Evolutionary conservation across 331 rosid species (phyloP), one percentile per base, ranked within the genome.

Genomic region (Malus hybrid): DNA sequence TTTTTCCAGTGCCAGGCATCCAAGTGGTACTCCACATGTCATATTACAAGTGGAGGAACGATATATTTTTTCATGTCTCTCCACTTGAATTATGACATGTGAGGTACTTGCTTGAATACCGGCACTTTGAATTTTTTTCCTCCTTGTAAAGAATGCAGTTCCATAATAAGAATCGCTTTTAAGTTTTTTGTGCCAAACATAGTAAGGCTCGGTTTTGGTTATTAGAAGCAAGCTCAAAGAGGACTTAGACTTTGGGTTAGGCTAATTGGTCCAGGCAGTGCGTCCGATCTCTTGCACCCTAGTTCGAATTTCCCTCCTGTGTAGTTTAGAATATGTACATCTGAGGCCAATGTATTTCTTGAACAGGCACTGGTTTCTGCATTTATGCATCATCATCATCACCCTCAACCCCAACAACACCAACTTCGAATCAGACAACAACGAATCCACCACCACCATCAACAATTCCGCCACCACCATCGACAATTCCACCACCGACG

Each of bases 351-450:
- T 0, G 10, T 10, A 73, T 22, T 68, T 65, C 46, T 82, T 63
- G 7, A 66, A 50, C 82, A 95, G 99, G 96, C 76, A 50, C 84
- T 10, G 98, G 99, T 63, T 84, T 98, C 46, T 95, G 99, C 84
- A 44, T 82, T 69, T 95, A 75, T 65, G 73, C 84, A 76, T 81
- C 89, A 70, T 85, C 95, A 4, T 82, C 90, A 3, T 73, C 91
- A 42, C 10, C 48, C 14, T 42, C 48, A 42, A 42, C 48, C 48
- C 48, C 48, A 73, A 10, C 78, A 34, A 11, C 82, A 48, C 66
- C 85, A 30, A 39, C 81, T 29, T 76, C 84, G 13, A 63, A 60
- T 0, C 61, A 69, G 2, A 12, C 68, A 62, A 3, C 77, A 46
- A 63, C 82, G 36, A 55, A 68, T 63, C 76, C 82, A 16, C 11